phyloP scores from a whole-genome alignment of 2,329 filamentous ascomycete species.

The Epichloe sibirici region DNA sequence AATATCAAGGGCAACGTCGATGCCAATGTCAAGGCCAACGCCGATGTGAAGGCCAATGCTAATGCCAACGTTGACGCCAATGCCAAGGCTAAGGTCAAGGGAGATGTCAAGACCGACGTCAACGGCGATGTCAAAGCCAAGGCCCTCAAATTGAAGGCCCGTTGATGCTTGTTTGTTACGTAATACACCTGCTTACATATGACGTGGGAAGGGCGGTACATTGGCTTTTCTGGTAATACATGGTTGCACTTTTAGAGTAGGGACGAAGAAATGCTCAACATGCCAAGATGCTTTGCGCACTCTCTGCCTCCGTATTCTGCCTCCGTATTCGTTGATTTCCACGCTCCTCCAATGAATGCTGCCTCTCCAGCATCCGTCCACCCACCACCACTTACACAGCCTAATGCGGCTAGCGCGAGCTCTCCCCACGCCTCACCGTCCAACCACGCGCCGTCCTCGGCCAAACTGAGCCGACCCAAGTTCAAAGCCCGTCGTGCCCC shows the following conservation, averaged over 20 bases:
- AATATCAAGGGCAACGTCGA: background rate
- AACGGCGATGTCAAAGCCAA: background rate
- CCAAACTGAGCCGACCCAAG: background rate
- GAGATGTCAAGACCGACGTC: background rate
- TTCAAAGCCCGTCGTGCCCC: no score
- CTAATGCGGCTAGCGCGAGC: background rate
- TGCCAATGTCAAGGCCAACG: background rate
- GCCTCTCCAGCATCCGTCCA: no score
- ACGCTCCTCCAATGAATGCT: no score
- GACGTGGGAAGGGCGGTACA: background rate
- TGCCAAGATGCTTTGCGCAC: background rate
- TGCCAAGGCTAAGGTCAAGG: background rate
- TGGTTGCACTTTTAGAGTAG: background rate
- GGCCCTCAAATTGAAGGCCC: background rate
- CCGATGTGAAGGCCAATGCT: rapidly evolving
- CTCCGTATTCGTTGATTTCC: no score
- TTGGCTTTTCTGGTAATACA: background rate
- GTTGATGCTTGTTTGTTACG: no score
- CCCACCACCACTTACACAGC: background rate
- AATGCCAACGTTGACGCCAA: background rate
- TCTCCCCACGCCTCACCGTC: background rate
- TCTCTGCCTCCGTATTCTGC: no score
- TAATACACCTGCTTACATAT: no score
- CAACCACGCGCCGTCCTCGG: background rate
- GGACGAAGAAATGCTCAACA: background rate